These are phyloP conservation scores for Linnemannia hyalina DNA, from an alignment of 192 early-diverging fungal genomes.

Conservation along the genomic window DNA sequence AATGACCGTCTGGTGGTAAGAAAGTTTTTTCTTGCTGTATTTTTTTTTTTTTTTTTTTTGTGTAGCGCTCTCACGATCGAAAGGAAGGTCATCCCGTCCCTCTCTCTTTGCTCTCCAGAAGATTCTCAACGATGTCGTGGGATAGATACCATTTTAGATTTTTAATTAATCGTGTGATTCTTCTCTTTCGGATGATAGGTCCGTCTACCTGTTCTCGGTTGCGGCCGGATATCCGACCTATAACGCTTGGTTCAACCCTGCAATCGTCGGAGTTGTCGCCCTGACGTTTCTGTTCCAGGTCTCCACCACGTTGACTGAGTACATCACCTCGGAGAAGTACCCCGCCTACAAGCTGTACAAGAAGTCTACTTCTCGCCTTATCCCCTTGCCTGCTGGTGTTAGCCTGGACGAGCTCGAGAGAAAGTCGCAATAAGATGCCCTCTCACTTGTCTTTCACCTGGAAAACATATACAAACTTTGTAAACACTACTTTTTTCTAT, in stretches of 20 bases:
- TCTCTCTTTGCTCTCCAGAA: background rate
- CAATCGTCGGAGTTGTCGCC: slow-evolving; percentile 60
- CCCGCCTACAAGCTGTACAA: slow-evolving; percentile 81
- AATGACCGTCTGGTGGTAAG: slow-evolving; percentile 71
- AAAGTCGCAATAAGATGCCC: slow-evolving; percentile 20
- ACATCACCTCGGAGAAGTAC: slow-evolving; percentile 77
- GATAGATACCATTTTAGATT: too few species aligned
- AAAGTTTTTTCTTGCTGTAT: slow-evolving; percentile 11
- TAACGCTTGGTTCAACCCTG: slow-evolving; percentile 56
- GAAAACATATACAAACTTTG: background rate
- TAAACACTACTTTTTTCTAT: background rate
- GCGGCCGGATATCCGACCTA: slow-evolving; percentile 56
- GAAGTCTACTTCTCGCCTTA: slow-evolving; percentile 66
- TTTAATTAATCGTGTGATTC: background rate
- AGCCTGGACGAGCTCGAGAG: slow-evolving; percentile 40
- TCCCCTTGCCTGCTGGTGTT: slow-evolving; percentile 62
- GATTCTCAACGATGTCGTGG: background rate
- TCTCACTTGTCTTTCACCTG: background rate
- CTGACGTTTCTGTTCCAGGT: slow-evolving; percentile 81
- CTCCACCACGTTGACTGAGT: slow-evolving; percentile 72
- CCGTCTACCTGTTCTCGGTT: slow-evolving; percentile 70
- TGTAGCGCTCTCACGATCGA: slow-evolving; percentile 3
- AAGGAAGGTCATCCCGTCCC: background rate
- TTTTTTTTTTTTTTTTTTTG: slow-evolving; percentile 5
- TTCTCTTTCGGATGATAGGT: slow-evolving; percentile 28